These are phyloP conservation scores for Pneumocystis canis DNA, from an alignment of 1,139 yeast species.

Conservation along the genomic window DNA sequence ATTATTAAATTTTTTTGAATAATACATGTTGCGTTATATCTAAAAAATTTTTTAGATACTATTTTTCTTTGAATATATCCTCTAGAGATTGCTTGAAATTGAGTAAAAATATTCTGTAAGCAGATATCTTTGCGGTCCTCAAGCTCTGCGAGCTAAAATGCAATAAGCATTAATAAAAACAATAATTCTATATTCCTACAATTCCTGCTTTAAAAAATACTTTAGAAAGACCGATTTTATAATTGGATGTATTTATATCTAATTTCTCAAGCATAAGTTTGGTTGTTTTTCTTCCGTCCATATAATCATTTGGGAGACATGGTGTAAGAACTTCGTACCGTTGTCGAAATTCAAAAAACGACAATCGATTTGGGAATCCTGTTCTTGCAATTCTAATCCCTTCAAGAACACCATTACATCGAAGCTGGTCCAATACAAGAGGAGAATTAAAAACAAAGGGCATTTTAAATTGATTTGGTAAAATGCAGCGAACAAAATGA, in stretches of 20 bases:
- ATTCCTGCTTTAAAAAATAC: conserved; percentile 95
- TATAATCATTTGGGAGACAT: conserved; percentile 26
- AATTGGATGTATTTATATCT: conserved; percentile 47
- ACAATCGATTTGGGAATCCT: conserved; percentile 87
- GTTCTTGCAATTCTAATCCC: conserved; percentile 95
- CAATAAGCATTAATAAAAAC: background rate
- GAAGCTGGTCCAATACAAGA: conserved; percentile 71
- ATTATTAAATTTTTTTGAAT: conserved; percentile 47
- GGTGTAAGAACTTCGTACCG: conserved; percentile 56
- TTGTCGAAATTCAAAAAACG: conserved; percentile 62
- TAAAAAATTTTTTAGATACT: conserved; percentile 38
- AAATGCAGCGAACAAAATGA: conserved; percentile 88
- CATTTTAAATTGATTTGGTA: conserved; percentile 68
- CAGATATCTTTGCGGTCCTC: conserved; percentile 64
- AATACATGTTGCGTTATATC: conserved; percentile 57
- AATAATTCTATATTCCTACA: conserved; percentile 14
- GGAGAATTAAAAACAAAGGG: conserved; percentile 60
- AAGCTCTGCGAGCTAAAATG: conserved; percentile 48
- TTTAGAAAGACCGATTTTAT: conserved; percentile 71
- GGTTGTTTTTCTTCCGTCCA: conserved; percentile 46
- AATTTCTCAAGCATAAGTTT: conserved; percentile 50
- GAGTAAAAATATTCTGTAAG: conserved; percentile 41
- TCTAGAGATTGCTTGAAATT: conserved; percentile 52
- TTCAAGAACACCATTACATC: conserved; percentile 96
- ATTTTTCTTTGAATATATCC: conserved; percentile 47